Evolutionary conservation across 345 rosid genomes (phyloP), one percentile per base, ranked within the genome.

Genomic region (Bretschneidera sinensis): DNA sequence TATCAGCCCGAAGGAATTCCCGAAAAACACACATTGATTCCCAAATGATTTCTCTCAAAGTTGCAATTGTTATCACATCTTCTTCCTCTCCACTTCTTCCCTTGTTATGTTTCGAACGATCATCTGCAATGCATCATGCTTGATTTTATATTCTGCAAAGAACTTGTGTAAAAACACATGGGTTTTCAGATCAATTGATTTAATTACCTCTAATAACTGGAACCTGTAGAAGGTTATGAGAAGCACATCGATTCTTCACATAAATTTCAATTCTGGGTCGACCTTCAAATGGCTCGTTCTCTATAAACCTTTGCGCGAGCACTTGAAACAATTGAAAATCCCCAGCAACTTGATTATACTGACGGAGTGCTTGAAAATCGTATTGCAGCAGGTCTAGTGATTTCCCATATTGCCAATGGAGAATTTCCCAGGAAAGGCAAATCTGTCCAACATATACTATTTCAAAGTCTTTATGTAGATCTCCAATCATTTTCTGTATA

Each of bases 351-450:
- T 83, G 77, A 63, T 83, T 90, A 68, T 81, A 90, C 49, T 69
- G 86, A 25, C 66, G 73, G 51, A 53, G 45, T 45, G 71, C 66
- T 14, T 59, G 67, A 11, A 60, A 51, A 66, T 81, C 83, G 21
- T 60, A 73, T 51, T 75, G 76, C 28, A 65, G 71, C 75, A 83
- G 63, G 22, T 88, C 83, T 54, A 62, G 48, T 43, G 79, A 67
- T 64, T 86, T 88, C 1, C 65, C 57, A 60, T 80, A 85, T 58
- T 90, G 92, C 90, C 99, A 86, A 54, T 66, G 78, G 60, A 94
- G 92, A 4, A 85, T 91, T 79, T 83, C 96, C 97, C 99, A 94
- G 2, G 96, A 87, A 35, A 90, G 81, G 65, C 97, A 94, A 51
- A 82, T 20, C 17, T 90, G 96, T 54, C 95, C 91, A 24, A 90